Conservation (phyloP, 257 asterid species). For the Haberlea rhodopensis region DNA sequence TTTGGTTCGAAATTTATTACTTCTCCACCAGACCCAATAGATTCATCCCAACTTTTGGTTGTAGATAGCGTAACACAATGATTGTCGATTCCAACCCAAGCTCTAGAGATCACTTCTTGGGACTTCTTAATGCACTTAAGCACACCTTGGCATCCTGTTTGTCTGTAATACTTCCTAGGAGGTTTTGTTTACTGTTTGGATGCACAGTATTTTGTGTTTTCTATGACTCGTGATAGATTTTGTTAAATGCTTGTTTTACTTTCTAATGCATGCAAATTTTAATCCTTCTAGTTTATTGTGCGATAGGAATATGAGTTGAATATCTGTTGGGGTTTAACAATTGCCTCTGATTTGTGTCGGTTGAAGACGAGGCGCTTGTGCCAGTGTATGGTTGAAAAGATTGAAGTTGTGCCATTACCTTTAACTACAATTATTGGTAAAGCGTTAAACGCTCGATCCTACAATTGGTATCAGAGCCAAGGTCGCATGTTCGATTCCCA, state of each 20-base stretch:
- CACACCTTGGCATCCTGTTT: not conserved
- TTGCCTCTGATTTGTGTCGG: no score
- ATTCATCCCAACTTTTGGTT: not conserved
- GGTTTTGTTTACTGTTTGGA: not conserved
- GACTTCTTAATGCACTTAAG: not conserved
- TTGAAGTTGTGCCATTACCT: no score
- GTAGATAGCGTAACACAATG: not conserved
- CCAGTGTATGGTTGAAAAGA: no score
- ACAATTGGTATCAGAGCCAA: no score
- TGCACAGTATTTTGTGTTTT: not conserved
- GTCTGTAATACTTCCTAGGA: not conserved
- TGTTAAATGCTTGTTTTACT: no score
- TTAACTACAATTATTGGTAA: no score
- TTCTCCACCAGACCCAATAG: not conserved
- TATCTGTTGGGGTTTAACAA: no score
- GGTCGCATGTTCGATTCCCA: no score
- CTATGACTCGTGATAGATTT: not conserved
- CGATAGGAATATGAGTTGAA: constrained; percentile 7
- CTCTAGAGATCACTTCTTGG: not conserved
- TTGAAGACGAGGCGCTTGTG: no score
- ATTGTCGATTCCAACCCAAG: not conserved
- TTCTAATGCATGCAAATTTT: not conserved
- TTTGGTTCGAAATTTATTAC: not conserved
- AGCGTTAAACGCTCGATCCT: no score
- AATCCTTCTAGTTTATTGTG: not conserved